Evolutionary conservation across 768 basidiomycete genomes (phyloP), one percentile per base, ranked within the genome.

Genomic region (Leucocoprinus leucothites): DNA sequence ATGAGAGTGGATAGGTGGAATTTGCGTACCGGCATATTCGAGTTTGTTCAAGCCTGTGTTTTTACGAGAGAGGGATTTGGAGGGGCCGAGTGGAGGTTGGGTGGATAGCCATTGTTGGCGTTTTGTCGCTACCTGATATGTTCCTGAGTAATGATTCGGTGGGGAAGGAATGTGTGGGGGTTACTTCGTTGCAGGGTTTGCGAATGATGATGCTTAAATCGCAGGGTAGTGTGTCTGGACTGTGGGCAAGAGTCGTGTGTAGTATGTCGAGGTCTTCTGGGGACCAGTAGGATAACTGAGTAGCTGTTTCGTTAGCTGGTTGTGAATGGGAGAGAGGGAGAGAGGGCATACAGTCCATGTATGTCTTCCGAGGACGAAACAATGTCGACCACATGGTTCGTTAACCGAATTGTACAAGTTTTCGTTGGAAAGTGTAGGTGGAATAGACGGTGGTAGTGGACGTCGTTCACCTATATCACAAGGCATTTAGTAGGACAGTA

Each of bases 141-240:
- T 45, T 64, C 61, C 1, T 16, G 7, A 67, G 60, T 54, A 59
- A 22, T 58, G 34, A 31, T 63, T 62, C 45, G 61, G 57, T 9
- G 60, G 62, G 1, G n/a, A 65, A 24, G 60, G 41, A 59, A 62
- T 43, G 65, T 63, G 28, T 0, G 38, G 21, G 36, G 14, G 7
- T 34, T 57, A 78, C 82, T 67, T 83, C 72, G 25, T 66, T 64
- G 54, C 83, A 85, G 9, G 73, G 70, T 56, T 72, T 78, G 9
- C 74, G 69, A 45, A 77, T 78, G 26, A 84, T 71, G 1, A 67
- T 57, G 18, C 82, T 76, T 24, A 84, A 57, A 57, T 80, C 70
- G 57, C 84, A 85, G 0, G 82, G 81, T 16, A 63, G 58, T 19
- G 74, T 56, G 52, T 83, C 75, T 7, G 82, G 80, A 9, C 70